Conservation (phyloP, 148 eudicot species). For the Cornus florida region DNA sequence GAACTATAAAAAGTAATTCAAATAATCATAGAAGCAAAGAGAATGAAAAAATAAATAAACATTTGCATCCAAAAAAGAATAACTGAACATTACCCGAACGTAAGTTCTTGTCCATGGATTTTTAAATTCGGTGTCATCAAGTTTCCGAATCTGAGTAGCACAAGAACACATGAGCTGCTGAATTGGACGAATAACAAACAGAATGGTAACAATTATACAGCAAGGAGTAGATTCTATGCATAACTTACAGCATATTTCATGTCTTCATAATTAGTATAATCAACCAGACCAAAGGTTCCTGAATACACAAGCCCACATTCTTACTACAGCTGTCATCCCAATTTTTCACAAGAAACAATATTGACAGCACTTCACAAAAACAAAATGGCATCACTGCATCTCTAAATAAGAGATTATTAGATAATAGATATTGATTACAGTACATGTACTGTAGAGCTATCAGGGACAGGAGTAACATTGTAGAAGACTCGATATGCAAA, state of each 20-base stretch:
- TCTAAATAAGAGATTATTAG: neutral
- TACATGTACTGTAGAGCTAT: neutral
- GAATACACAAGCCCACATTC: slow-evolving; percentile 13
- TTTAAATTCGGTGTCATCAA: slow-evolving; percentile 93
- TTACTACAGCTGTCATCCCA: neutral
- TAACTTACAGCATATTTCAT: slow-evolving; percentile 98
- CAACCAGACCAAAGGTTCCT: slow-evolving; percentile 97
- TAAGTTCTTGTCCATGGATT: slow-evolving; percentile 91
- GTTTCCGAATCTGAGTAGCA: slow-evolving; percentile 72
- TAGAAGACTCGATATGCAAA: too few species aligned
- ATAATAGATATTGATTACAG: neutral
- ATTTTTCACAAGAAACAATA: neutral
- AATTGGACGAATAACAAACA: neutral
- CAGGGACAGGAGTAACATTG: neutral
- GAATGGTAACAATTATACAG: neutral
- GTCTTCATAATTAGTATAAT: slow-evolving; percentile 89
- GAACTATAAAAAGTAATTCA: neutral
- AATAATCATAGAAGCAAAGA: neutral
- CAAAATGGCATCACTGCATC: neutral
- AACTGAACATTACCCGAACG: slow-evolving; percentile 61
- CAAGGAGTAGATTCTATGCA: neutral
- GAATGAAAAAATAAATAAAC: neutral
- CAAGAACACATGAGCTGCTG: neutral
- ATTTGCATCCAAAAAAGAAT: neutral
- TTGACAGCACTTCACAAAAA: neutral